A percentile compares a stretch with the other conserved stretches of the same genome.
These are phyloP conservation scores for Vinca minor DNA, from an alignment of 257 asterid genomes.

Conservation along the genomic window DNA sequence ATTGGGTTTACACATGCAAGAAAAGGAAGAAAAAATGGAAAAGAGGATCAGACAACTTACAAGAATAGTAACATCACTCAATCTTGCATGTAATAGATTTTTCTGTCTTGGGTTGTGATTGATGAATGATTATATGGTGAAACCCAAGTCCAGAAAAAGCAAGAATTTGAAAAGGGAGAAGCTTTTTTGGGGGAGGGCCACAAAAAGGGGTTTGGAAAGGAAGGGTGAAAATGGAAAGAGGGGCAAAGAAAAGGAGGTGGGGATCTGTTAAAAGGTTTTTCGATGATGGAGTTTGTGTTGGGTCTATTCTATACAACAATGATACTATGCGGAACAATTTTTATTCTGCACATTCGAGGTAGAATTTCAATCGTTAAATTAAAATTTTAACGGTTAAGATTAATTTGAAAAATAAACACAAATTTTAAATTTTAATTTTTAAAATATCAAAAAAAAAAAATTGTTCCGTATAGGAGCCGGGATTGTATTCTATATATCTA, in stretches of 20 bases:
- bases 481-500: not conserved
- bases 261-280: constrained; percentile 14
- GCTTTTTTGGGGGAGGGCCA: constrained; percentile 1
- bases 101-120: not conserved
- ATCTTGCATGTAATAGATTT: constrained; percentile 14
- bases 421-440: too few relatives aligned
- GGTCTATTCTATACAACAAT: not conserved
- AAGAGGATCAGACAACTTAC: constrained; percentile 12
- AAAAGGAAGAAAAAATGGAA: not conserved
- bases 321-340: too few relatives aligned
- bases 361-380: too few relatives aligned
- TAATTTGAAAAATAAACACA: too few relatives aligned
- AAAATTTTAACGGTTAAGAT: too few relatives aligned
- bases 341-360: too few relatives aligned
- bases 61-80: not conserved
- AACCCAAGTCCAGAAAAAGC: constrained; percentile 5
- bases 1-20: not conserved
- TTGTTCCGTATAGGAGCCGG: too few relatives aligned
- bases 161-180: not conserved
- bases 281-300: constrained; percentile 5
- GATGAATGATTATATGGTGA: constrained; percentile 7
- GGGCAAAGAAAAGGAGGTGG: constrained; percentile 4
- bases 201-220: not conserved
- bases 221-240: not conserved
- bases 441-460: too few relatives aligned